Evolutionary conservation across 768 basidiomycete genomes (phyloP), one percentile per base, ranked within the genome.

Genomic region (Lentinula edodes): DNA sequence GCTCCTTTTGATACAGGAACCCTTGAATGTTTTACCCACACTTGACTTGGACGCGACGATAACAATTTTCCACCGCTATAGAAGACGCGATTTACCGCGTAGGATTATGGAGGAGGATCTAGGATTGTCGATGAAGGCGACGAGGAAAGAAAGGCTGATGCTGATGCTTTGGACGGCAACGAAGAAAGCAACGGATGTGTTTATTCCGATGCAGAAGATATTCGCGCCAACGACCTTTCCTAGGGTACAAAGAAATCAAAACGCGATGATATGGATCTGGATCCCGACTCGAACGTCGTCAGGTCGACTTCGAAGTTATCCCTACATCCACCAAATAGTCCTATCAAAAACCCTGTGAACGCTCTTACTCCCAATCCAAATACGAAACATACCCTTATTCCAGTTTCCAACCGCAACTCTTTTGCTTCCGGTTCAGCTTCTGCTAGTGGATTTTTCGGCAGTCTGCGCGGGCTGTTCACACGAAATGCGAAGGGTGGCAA

Each of bases 101-200:
- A 65, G 74, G 8, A 76, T 75, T 32, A 75, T 75, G 3, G 75
- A 76, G 64, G 71, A 73, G 65, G 62, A 71, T 41, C 53, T 75
- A 45, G 23, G 54, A 7, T 58, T 58, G 15, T 23, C 23, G 23
- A 2, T 23, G 23, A 23, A 23, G 23, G 23, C 23, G 23, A 23
- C 23, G 23, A 23, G 23, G 23, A 23, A 23, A 23, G 23, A 2
- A 23, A 23, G 23, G 12, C 6, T 7, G 36, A 12, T 7, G 36
- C 36, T 12, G 12, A 7, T 12, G 9, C n/a, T 8, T 9, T 46
- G 45, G 45, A 46, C 18, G 6, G n/a, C 7, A 2, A 28, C 1
- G 28, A 50, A 41, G 74, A 67, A 6, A 73, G 73, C 5, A 72
- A 76, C 58, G 76, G 75, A 43, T 73, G 66, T 0, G 76, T 75